Base-by-base conservation (phyloP, 495 filamentous ascomycete species). In the Aspergillus olivimuriae region DNA sequence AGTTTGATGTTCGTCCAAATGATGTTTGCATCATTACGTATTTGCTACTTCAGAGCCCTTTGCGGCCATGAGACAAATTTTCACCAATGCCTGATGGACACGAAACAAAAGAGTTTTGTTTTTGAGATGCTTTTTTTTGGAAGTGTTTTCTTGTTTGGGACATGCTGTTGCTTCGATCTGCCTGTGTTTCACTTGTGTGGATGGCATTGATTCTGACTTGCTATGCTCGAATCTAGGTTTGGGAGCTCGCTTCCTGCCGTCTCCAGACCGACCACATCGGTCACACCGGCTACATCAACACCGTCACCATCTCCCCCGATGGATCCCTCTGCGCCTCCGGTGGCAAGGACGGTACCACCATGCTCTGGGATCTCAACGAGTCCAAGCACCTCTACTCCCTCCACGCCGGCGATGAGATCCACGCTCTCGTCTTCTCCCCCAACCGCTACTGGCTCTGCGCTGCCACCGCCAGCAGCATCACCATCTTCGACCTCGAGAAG, bases 21-120 rank as follows among this genome's bases (percentile, higher is more conserved):
- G 92, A 98, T 98, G 92, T 74, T 87, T 79, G 78, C 79, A 81
- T 82, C 81, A 76, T 64, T 70, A 91, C 89, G 89, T 99, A 99
- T 97, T 99, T 97, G 92, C 92, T 99, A 99, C 92, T 99, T 99
- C 94, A 95, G 92, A 99, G 89, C 84, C 79, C 75, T 69, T 58
- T 48, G 53, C 51, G 80, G 88, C 88, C 63, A 95, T 99, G 92
- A 99, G 94, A 99, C 86, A 84, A 95, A 73, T 66, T 74, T 51
- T 81, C 87, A 92, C 88, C 86, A 68, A 69, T 78, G 84, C 77
- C 92, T 98, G 92, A 98, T 86, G 68, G 64, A 65, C 49, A 56
- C 24, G 32, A 38, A 41, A 56, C 35, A 34, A 36, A 55, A 41
- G 35, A 48, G 42, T 53, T 52, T 55, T 58, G 34, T 41, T 49